Evolutionary conservation across 495 filamentous ascomycete species (phyloP).

Genomic region (Neurospora pannonica): DNA sequence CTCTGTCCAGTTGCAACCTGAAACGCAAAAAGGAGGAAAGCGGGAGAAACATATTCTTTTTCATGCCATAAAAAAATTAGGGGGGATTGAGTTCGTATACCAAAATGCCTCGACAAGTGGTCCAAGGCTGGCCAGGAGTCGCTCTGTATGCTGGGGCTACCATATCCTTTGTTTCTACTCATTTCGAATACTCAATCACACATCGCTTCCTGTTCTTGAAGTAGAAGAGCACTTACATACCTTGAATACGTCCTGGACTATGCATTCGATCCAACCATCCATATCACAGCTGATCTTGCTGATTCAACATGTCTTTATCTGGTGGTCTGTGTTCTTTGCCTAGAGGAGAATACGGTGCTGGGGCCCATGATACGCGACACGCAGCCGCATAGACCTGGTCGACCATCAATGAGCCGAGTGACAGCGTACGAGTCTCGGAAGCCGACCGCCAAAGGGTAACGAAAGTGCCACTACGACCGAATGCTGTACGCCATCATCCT

Average conservation of each 20-base stretch:
- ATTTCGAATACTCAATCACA: background rate
- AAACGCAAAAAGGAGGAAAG: background rate
- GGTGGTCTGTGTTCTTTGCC: background rate
- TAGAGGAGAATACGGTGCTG: background rate
- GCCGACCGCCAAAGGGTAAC: slow-evolving; percentile 1
- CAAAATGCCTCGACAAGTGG: background rate
- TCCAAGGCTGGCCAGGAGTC: background rate
- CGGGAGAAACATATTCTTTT: background rate
- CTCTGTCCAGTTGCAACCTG: background rate
- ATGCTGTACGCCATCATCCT: background rate
- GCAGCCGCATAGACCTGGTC: background rate
- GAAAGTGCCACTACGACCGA: slow-evolving; percentile 5
- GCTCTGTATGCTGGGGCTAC: background rate
- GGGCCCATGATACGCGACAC: background rate
- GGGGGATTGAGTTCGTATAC: background rate
- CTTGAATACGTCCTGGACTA: background rate
- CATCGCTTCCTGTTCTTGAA: background rate
- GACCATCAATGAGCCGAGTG: background rate
- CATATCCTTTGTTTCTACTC: background rate
- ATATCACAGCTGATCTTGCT: background rate
- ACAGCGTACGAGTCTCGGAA: background rate
- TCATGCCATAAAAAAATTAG: background rate
- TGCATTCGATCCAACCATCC: background rate
- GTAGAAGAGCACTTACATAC: background rate
- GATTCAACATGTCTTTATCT: background rate